Evolutionary conservation across 208 protist genomes (phyloP).

Genomic region (Spongospora subterranea): DNA sequence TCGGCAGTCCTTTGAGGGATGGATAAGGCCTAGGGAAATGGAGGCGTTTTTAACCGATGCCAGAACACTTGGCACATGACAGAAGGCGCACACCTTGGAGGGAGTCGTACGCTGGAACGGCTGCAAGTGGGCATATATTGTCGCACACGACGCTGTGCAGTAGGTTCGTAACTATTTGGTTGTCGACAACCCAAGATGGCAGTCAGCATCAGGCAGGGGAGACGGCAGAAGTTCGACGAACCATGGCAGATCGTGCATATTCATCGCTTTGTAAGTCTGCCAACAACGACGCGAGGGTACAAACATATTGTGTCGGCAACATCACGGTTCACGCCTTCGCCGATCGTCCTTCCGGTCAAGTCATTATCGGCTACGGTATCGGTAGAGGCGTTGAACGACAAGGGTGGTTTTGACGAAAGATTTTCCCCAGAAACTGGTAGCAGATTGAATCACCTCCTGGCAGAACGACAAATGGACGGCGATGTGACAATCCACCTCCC

Average conservation of each 20-base stretch:
- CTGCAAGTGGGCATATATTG: no score
- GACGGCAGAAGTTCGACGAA: not conserved
- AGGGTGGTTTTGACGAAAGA: not conserved
- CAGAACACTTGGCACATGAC: no score
- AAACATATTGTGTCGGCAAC: conserved; percentile 19
- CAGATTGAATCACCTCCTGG: conserved; percentile 8
- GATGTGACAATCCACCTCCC: not conserved
- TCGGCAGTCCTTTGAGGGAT: no score
- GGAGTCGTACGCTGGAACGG: not conserved
- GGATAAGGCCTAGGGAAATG: no score
- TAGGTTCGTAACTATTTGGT: not conserved
- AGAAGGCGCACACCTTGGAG: not conserved
- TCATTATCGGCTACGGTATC: not conserved
- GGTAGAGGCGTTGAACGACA: not conserved
- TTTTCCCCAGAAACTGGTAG: not conserved
- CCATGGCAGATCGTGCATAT: not conserved
- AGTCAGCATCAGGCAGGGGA: not conserved
- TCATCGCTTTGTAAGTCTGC: not conserved
- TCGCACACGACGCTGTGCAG: not conserved
- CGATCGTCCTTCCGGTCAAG: not conserved
- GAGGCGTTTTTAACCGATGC: no score
- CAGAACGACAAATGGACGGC: not conserved
- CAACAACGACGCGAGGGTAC: conserved; percentile 2
- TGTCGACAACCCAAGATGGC: not conserved
- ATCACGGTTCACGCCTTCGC: not conserved